Evolutionary conservation across 2,329 filamentous ascomycete species (phyloP).

Genomic region (Hymenoscyphus repandus): DNA sequence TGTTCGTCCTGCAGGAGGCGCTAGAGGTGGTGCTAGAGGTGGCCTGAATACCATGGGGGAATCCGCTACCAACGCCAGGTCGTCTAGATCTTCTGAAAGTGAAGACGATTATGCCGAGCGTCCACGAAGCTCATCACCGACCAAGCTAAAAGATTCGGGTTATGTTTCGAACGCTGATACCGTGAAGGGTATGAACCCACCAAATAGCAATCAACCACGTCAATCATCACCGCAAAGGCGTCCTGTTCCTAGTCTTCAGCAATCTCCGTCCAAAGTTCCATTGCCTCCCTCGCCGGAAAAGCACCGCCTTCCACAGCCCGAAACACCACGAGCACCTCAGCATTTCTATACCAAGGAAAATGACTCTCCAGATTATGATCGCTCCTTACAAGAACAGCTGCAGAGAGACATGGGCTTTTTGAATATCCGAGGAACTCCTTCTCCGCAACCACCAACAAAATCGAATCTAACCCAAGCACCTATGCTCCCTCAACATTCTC

Average conservation of each 20-base stretch:
- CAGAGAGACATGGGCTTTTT: slow-evolving; percentile 56
- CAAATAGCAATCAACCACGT: slow-evolving; percentile 43
- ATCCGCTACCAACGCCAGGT: slow-evolving; percentile 71
- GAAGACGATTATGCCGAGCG: slow-evolving; percentile 48
- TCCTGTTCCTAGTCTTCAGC: slow-evolving; percentile 37
- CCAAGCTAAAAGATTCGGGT: slow-evolving; percentile 41
- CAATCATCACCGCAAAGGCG: slow-evolving; percentile 57
- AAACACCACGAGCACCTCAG: slow-evolving; percentile 46
- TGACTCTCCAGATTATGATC: slow-evolving; percentile 56
- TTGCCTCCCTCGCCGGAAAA: slow-evolving; percentile 56
- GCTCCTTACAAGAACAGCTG: slow-evolving; percentile 56
- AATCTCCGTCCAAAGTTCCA: slow-evolving; percentile 55
- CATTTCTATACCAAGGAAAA: slow-evolving; percentile 38
- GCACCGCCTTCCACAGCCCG: slow-evolving; percentile 31
- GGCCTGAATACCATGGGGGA: slow-evolving; percentile 73
- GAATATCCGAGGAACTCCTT: slow-evolving; percentile 37
- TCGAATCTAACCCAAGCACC: slow-evolving; percentile 17
- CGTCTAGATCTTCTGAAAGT: slow-evolving; percentile 46
- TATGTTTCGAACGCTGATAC: slow-evolving; percentile 41
- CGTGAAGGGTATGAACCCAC: slow-evolving; percentile 44
- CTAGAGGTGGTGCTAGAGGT: slow-evolving; percentile 52
- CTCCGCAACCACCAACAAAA: slow-evolving; percentile 22
- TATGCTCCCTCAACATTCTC: slow-evolving; percentile 19
- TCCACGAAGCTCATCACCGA: slow-evolving; percentile 45
- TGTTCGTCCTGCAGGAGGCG: slow-evolving; percentile 69